phyloP scores from a whole-genome alignment of 2,329 filamentous ascomycete species.

The Orbilia blumenaviensis region DNA sequence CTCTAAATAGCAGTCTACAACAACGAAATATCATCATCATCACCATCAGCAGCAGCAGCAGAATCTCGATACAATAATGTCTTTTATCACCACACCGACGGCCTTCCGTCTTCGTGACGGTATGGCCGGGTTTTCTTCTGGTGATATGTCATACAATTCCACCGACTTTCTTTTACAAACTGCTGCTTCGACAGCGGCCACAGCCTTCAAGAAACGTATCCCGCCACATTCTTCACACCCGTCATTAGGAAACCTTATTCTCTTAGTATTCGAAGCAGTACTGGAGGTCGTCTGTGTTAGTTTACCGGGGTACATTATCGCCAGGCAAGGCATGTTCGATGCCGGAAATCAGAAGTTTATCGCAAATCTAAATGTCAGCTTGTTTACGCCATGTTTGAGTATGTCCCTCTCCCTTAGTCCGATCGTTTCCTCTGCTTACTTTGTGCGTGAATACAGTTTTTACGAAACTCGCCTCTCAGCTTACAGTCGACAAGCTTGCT shows the following conservation, averaged over 20 bases:
- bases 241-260: constrained; percentile 70
- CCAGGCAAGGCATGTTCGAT: constrained; percentile 89
- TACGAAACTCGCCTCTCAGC: constrained; percentile 92
- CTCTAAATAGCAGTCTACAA: background rate
- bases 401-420: constrained; percentile 60
- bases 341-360: constrained; percentile 96
- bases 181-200: constrained; percentile 1
- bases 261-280: constrained; percentile 93
- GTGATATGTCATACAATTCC: constrained; percentile 17
- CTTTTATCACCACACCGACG: constrained; percentile 63
- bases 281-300: constrained; percentile 95
- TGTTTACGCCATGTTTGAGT: constrained; percentile 98
- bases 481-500: constrained; percentile 86
- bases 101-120: constrained; percentile 49
- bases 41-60: background rate
- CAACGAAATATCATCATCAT: background rate
- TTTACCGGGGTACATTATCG: constrained; percentile 91
- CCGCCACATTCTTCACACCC: constrained; percentile 37
- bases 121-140: background rate
- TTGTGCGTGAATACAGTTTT: constrained; percentile 72
- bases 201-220: constrained; percentile 14
- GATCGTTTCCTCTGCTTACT: background rate
- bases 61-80: constrained; percentile 59
- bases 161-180: constrained; percentile 43
- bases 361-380: constrained; percentile 92